Conservation (phyloP, 129 eudicot genomes). For the Silybum marianum region DNA sequence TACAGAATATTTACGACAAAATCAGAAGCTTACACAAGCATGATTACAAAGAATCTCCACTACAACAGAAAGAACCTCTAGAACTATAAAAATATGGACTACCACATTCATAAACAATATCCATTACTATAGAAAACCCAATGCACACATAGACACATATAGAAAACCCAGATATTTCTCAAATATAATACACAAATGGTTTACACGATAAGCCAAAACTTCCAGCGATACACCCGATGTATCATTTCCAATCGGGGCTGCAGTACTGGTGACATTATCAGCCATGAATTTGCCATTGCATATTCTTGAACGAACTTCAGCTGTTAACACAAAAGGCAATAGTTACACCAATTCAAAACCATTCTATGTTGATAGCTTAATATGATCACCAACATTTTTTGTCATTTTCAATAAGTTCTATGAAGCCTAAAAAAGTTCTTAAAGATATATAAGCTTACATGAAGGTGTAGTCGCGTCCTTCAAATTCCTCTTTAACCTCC, state of each 20-base stretch:
- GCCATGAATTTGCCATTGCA: background rate
- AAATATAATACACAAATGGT: background rate
- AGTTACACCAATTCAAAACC: background rate
- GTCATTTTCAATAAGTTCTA: background rate
- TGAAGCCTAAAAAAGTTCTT: background rate
- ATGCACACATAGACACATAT: background rate
- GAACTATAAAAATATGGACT: no score
- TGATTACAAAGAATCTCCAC: no score
- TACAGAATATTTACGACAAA: no score
- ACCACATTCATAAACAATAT: no score
- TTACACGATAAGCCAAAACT: background rate
- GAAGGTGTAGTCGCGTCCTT: slow-evolving; percentile 15
- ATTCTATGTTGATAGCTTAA: background rate
- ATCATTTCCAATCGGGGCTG: background rate
- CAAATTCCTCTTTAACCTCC: slow-evolving; percentile 18
- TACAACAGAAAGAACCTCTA: no score
- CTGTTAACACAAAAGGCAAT: slow-evolving; percentile 2
- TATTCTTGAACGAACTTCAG: background rate
- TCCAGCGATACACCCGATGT: background rate
- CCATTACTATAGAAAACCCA: no score
- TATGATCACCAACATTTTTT: background rate
- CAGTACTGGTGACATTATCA: background rate
- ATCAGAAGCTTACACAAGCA: no score
- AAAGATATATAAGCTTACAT: slow-evolving; percentile 9
- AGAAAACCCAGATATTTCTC: background rate